Percentiles rank a stretch among this genome's conserved stretches.
These are phyloP conservation scores for Ceratobasidium sp. DNA, from an alignment of 1,284 basidiomycete genomes.

Conservation along the genomic window DNA sequence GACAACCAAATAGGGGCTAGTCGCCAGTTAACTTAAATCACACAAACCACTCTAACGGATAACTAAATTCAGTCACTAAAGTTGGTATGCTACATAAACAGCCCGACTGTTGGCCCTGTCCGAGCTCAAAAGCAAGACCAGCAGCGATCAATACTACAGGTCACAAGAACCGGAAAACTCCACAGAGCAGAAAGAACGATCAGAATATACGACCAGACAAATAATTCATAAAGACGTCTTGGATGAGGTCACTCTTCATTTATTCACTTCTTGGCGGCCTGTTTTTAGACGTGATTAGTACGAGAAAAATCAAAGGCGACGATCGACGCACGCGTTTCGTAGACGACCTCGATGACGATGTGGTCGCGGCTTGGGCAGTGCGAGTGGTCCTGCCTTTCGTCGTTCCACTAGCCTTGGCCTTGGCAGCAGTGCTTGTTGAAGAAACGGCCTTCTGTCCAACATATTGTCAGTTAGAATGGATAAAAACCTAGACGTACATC, in stretches of 20 bases:
- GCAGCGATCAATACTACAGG: slow-evolving; percentile 34
- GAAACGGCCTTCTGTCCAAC: slow-evolving; percentile 30
- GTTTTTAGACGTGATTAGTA: not conserved
- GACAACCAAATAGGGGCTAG: not conserved
- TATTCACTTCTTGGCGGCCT: slow-evolving; percentile 32
- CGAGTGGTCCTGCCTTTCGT: slow-evolving; percentile 46
- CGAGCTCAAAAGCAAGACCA: slow-evolving; percentile 24
- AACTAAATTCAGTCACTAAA: slow-evolving; percentile 34
- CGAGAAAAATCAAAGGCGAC: not conserved
- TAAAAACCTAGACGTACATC: not conserved
- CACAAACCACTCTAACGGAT: not conserved
- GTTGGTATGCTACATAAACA: slow-evolving; percentile 44
- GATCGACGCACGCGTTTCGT: slow-evolving; percentile 31
- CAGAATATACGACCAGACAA: slow-evolving; percentile 8
- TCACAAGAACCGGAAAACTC: slow-evolving; percentile 30
- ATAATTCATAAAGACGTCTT: slow-evolving; percentile 37
- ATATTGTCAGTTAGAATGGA: not conserved
- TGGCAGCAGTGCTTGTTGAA: slow-evolving; percentile 34
- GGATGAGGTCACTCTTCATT: not conserved
- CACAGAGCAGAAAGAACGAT: slow-evolving; percentile 1
- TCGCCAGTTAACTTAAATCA: not conserved
- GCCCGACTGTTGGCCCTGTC: slow-evolving; percentile 18
- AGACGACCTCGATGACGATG: slow-evolving; percentile 2
- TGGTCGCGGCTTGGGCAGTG: slow-evolving; percentile 43
- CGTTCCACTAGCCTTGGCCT: slow-evolving; percentile 45